Base-by-base conservation (phyloP, 495 filamentous ascomycete species). In the Penicillium tannophilum region DNA sequence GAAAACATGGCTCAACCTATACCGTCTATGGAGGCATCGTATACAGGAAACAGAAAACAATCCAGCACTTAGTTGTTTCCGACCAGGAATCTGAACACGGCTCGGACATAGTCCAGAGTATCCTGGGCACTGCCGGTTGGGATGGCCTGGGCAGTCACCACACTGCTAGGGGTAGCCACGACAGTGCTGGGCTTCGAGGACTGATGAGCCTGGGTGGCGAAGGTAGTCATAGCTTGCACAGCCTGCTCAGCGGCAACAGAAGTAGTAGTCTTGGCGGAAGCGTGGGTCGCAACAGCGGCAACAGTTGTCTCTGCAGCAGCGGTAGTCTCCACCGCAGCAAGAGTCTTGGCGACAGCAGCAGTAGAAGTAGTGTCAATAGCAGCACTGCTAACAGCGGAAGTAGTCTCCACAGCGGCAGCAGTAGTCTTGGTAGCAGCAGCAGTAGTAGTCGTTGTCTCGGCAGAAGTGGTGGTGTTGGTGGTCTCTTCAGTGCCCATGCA, bases 401-500 rank as follows among this genome's bases (percentile, higher is more conserved):
- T 7, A 35, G 30, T 39, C 8, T 19, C 16, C 30, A 23, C n/a
- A 39, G 49, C 49, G 20, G 30, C 16, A 8, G 49, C n/a, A 39
- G 49, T 45, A 45, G 42, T 45, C 42, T 52, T 28, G 20, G 30
- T 12, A 8, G n/a, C 16, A 45, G 49, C 6, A 36, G 28, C 30
- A 19, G 28, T 6, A 39, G 49, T 36, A 20, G 49, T 33, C 14
- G 49, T 20, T 4, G 49, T 23, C 30, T 5, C 49, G 19, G 30
- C 28, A 52, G 30, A 20, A 35, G 49, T 20, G 28, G 42, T 45
- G 42, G 42, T 8, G 17, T 45, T 45, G 17, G n/a, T 45, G n/a
- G 17, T 46, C 53, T 31, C 46, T 20, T 26, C 42, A 36, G 56
- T 45, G 45, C 43, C 52, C 56, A 80, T 67, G 59, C 79, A 82